Evolutionary conservation across 2,329 filamentous ascomycete genomes (phyloP).

Genomic region (Cadophora luteo-olivacea): DNA sequence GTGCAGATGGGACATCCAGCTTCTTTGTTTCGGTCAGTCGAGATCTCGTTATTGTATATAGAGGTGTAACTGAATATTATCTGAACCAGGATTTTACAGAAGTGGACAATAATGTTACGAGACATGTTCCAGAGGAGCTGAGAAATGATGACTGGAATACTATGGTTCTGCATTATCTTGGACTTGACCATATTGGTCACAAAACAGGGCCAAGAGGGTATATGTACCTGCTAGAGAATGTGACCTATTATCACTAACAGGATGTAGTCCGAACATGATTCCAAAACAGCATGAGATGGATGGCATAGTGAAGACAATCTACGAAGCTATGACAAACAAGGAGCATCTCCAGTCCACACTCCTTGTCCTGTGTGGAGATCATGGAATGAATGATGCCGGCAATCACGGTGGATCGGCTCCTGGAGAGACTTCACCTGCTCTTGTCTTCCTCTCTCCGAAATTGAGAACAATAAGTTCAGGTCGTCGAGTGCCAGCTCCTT

Average conservation of each 20-base stretch:
- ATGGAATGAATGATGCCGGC: conserved; percentile 99
- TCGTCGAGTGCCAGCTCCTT: conserved; percentile 59
- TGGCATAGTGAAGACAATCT: conserved; percentile 76
- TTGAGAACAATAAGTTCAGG: conserved; percentile 61
- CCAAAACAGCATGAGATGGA: conserved; percentile 97
- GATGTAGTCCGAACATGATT: conserved; percentile 79
- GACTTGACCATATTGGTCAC: conserved; percentile 96
- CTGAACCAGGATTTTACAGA: conserved; percentile 85
- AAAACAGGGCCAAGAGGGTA: conserved; percentile 89
- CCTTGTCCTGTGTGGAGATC: conserved; percentile 88
- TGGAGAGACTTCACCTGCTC: conserved; percentile 90
- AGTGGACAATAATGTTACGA: conserved; percentile 96
- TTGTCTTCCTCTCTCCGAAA: conserved; percentile 90
- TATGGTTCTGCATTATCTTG: conserved; percentile 94
- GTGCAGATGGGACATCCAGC: conserved; percentile 91
- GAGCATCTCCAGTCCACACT: conserved; percentile 78
- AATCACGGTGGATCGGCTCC: conserved; percentile 95
- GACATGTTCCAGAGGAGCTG: conserved; percentile 82
- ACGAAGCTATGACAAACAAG: conserved; percentile 73
- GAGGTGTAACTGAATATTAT: conserved; percentile 38
- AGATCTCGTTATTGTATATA: conserved; percentile 36
- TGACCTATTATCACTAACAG: conserved; percentile 30
- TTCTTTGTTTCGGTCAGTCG: conserved; percentile 92
- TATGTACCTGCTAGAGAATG: background rate
- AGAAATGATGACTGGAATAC: conserved; percentile 83